phyloP scores from a whole-genome alignment of 2,329 filamentous ascomycete genomes.

The Epichloe hybrida region DNA sequence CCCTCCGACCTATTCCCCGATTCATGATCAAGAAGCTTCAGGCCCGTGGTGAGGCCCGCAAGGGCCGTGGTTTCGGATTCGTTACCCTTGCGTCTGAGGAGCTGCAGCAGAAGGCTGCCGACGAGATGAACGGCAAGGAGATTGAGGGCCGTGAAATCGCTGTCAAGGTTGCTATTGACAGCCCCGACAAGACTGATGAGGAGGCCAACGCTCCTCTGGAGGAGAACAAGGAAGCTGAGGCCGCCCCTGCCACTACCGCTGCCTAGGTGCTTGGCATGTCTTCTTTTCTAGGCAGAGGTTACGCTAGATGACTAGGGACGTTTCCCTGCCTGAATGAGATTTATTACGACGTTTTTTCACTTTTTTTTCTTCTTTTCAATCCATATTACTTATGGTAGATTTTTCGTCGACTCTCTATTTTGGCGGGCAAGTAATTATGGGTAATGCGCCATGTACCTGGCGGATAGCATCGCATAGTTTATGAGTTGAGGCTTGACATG shows the following conservation, averaged over 20 bases:
- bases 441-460: not conserved
- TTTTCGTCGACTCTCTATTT: slow-evolving; percentile 12
- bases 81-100: slow-evolving; percentile 93
- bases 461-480: not conserved
- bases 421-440: slow-evolving; percentile 1
- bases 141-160: slow-evolving; percentile 98
- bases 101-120: slow-evolving; percentile 90
- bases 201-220: slow-evolving; percentile 51
- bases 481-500: slow-evolving; percentile 14
- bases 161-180: slow-evolving; percentile 99
- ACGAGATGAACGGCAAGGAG: slow-evolving; percentile 98
- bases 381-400: slow-evolving; percentile 25
- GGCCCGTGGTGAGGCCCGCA: slow-evolving; percentile 92
- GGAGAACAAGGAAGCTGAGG: slow-evolving; percentile 26
- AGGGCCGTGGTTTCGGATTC: slow-evolving; percentile 98
- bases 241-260: slow-evolving; percentile 14
- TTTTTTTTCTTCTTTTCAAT: slow-evolving; percentile 12
- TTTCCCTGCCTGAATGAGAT: slow-evolving; percentile 18
- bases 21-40: slow-evolving; percentile 99
- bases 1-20: slow-evolving; percentile 91
- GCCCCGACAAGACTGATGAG: slow-evolving; percentile 88
- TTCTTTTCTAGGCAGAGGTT: slow-evolving; percentile 5
- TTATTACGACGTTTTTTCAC: slow-evolving; percentile 22
- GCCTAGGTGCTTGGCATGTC: slow-evolving; percentile 15
- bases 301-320: slow-evolving; percentile 14